A percentile compares a stretch with the other conserved stretches of the same genome.
Conservation (phyloP, 2,329 filamentous ascomycete genomes). For the Aspergillus caelatus region DNA sequence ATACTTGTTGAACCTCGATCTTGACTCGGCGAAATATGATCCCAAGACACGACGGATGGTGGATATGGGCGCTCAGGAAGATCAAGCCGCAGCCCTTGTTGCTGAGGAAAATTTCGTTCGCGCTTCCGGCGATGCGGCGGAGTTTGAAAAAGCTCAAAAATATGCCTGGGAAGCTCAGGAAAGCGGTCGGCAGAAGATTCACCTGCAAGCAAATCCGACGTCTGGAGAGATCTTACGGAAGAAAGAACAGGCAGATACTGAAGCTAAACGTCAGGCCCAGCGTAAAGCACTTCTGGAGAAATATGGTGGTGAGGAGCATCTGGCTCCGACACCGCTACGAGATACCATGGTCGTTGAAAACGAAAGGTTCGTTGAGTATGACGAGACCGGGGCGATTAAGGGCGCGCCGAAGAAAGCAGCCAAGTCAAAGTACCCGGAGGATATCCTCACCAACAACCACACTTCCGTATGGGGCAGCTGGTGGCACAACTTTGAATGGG, state of each 20-base stretch:
- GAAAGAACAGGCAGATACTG: slow-evolving; percentile 74
- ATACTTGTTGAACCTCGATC: slow-evolving; percentile 90
- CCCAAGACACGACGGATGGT: slow-evolving; percentile 93
- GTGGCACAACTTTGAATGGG: slow-evolving; percentile 96
- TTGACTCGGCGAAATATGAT: slow-evolving; percentile 96
- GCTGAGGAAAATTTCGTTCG: slow-evolving; percentile 92
- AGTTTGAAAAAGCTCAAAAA: slow-evolving; percentile 84
- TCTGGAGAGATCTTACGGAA: slow-evolving; percentile 83
- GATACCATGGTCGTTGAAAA: slow-evolving; percentile 74
- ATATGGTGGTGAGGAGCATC: slow-evolving; percentile 72
- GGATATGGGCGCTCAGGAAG: slow-evolving; percentile 76
- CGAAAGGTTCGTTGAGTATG: slow-evolving; percentile 91
- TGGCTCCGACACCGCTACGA: slow-evolving; percentile 64
- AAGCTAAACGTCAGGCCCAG: slow-evolving; percentile 67
- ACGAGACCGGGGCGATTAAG: slow-evolving; percentile 86
- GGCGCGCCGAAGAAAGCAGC: slow-evolving; percentile 75
- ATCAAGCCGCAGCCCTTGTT: slow-evolving; percentile 78
- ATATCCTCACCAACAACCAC: slow-evolving; percentile 88
- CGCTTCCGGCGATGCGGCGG: slow-evolving; percentile 84
- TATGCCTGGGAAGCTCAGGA: slow-evolving; percentile 98
- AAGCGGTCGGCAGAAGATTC: slow-evolving; percentile 74
- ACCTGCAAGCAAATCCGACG: slow-evolving; percentile 95
- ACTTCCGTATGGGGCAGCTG: slow-evolving; percentile 93
- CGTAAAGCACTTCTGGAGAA: slow-evolving; percentile 75
- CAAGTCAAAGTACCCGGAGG: slow-evolving; percentile 90